These are phyloP conservation scores for Coniferiporia sulphurascens DNA, from an alignment of 1,284 basidiomycete genomes.

Conservation along the genomic window DNA sequence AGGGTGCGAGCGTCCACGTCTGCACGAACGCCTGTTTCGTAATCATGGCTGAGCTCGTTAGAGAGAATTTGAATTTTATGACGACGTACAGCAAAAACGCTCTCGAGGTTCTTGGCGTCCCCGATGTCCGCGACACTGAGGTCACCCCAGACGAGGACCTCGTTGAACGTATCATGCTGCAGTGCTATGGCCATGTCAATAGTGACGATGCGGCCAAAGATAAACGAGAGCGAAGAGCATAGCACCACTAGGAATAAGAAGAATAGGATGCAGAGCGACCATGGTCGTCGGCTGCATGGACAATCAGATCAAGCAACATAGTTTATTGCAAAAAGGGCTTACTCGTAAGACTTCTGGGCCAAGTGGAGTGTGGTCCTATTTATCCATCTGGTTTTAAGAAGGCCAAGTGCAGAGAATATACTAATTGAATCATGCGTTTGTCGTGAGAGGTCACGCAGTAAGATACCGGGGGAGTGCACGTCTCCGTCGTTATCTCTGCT, in stretches of 20 bases:
- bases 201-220: conserved; percentile 1
- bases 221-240: not conserved
- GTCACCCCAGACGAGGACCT: conserved; percentile 8
- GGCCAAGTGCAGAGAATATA: not conserved
- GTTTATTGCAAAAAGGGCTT: not conserved
- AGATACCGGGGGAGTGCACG: not conserved
- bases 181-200: not conserved
- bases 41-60: no score
- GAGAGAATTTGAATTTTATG: not conserved
- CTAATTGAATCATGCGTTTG: not conserved
- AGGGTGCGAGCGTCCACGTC: conserved; percentile 36
- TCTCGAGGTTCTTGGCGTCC: not conserved
- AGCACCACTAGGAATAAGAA: conserved; percentile 1
- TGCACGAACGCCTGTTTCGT: conserved; percentile 23
- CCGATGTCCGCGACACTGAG: not conserved
- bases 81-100: not conserved
- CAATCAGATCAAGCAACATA: not conserved
- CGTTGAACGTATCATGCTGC: not conserved
- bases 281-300: not conserved
- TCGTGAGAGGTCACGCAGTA: not conserved
- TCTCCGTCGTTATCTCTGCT: not conserved
- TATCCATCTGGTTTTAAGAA: not conserved
- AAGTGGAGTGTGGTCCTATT: not conserved
- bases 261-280: conserved; percentile 5
- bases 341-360: conserved; percentile 1